Evolutionary conservation across 2,329 filamentous ascomycete species (phyloP), one percentile per base, ranked within the genome.

Genomic region (Aurifilum marmelostoma): DNA sequence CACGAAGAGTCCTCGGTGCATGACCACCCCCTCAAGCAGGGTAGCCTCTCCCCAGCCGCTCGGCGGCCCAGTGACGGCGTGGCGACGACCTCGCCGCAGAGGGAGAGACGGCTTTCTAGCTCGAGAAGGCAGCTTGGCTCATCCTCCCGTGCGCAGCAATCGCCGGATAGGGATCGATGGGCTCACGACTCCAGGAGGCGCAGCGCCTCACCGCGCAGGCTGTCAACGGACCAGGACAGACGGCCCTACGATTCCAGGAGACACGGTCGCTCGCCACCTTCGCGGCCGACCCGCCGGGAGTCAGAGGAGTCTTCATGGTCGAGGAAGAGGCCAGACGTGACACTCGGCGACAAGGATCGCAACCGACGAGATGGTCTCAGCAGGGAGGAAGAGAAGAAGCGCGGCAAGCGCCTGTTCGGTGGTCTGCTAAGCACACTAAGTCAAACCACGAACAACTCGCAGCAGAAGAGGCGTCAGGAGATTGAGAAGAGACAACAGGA

Each of bases 381-480:
- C 56, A 67, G 83, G 37, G 83, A 89, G 68, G 92, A 97, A 75
- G 95, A 98, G 77, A 93, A 90, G 79, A 93, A 92, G 77, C 91
- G 95, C 50, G 92, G 92, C 29, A 91, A 92, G 79, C 88, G 95
- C 66, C 84, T 98, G 71, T 97, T 97, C 77, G 94, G 95, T 71
- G 92, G 91, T 47, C 81, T 97, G 68, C 83, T 96, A 70, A 92
- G 86, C 77, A 93, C 91, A 50, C 85, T 97, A 70, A 93, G 91
- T 79, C 92, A 95, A 80, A 90, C 87, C 75, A 86, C 85, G 76
- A 87, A 83, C 73, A 84, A 77, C 82, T 84, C 81, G 73, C 87
- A 84, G 83, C 89, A 91, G 80, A 91, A 87, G 80, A 89, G 88
- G 74, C 89, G 92, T 68, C 87, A 87, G 71, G 94, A 95, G 78